Evolutionary conservation across 441 rosid genomes (phyloP), one percentile per base, ranked within the genome.

Genomic region (Codiaeum variegatum): DNA sequence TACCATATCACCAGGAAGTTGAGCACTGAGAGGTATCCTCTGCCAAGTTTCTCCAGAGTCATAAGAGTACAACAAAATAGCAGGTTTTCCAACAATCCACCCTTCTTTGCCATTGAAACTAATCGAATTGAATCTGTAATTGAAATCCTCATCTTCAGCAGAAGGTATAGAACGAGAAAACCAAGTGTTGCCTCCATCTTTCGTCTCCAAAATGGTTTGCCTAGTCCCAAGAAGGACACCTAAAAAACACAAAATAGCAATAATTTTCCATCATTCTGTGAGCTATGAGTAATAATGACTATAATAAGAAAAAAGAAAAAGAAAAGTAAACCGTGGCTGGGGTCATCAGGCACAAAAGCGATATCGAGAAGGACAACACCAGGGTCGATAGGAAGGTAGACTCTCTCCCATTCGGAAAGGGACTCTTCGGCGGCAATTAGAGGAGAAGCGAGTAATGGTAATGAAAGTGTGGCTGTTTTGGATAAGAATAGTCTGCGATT

Each of bases 291-390:
- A 13, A 29, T 24, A 1, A 55, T n/a, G n/a, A n/a, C n/a, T n/a
- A 29, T 28, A 72, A 0, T 36, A 58, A 29, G 6, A 47, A 9
- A 0, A 3, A 62, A 11, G 31, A 1, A 5, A 9, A 11, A 21
- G 31, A 64, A n/a, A 34, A 67, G 15, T 42, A 62, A 62, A 91
- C 98, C 98, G 66, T 88, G 98, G 66, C 73, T 86, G 13, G 58
- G 58, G 18, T 94, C 97, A 32, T 90, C 94, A 1, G 98, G 97
- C 67, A 94, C 95, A 78, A 92, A 94, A 64, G 97, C 88, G 46
- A 94, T 86, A 80, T 94, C 98, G 46, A 94, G 94, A 69, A 94
- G 97, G 72, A 94, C 95, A n/a, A 94, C 97, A n/a, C 97, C 97
- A 3, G 98, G 96, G 79, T 94, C 95, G 63, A 89, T 88, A 21